Evolutionary conservation across 139 green algal species (phyloP), one percentile per base, ranked within the genome.

Genomic region (Choricystis sp.): DNA sequence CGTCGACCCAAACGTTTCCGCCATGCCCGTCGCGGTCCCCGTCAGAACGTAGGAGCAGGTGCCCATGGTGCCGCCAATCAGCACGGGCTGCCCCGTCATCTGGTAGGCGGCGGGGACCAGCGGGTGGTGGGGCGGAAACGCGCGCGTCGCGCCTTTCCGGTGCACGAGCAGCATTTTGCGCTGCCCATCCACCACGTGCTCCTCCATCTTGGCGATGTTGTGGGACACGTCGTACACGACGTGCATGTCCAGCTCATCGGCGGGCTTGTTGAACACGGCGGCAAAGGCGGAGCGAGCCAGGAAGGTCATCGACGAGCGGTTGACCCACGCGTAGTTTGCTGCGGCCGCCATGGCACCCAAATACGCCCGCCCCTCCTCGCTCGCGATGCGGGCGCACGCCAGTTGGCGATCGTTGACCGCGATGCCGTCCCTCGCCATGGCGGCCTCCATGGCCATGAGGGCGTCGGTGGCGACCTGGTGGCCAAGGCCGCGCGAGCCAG

Each of bases 281-380:
- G 81, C 79, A 72, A 94, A 94, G 1, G 86, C 86, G 67, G 88
- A 74, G 19, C 86, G 74, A 21, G 67, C 74, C 22, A 94, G 77
- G 72, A 90, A 94, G 26, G 86, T 94, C 85, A 95, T 94, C 62
- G 75, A 77, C 49, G 66, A 79, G 40, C 88, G 76, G 80, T 95
- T 95, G 25, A 94, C 87, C 81, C 83, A 95, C 19, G 88, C 88
- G 68, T 90, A 95, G 80, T 95, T 95, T 57, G 88, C 86, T 19
- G 88, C 88, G 73, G 79, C 89, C 0, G 86, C 72, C 86, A 95
- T 95, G 58, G 85, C 85, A 16, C 75, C 72, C n/a, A 95, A 72
- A 73, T 95, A 95, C 74, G 89, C 73, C 72, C 89, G 77, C 2
- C 83, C 85, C 71, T 94, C 86, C 49, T 76, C 66, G 22, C 66